A percentile compares a stretch with the other conserved stretches of the same genome.
These are phyloP conservation scores for Ailanthus altissimus DNA, from an alignment of 345 rosid genomes.

Conservation along the genomic window DNA sequence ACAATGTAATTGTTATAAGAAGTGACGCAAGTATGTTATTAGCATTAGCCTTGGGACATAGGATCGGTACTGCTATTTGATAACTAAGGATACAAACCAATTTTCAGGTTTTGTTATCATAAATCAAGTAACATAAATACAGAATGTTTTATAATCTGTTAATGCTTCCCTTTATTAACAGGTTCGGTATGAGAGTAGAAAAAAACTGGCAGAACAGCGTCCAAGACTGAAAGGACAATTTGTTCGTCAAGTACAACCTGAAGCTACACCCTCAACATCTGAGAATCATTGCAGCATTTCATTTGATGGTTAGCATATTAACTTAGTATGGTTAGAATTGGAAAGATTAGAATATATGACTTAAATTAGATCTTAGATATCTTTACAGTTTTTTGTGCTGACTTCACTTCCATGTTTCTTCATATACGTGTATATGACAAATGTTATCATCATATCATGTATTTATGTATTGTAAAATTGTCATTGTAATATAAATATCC, in stretches of 20 bases:
- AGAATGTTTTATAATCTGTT: background rate
- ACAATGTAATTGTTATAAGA: background rate
- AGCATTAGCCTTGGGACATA: background rate
- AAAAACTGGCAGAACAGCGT: slow-evolving; percentile 77
- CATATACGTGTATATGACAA: slow-evolving; percentile 4
- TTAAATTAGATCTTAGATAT: slow-evolving; percentile 2
- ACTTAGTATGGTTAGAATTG: background rate
- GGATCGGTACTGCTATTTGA: background rate
- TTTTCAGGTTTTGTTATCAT: background rate
- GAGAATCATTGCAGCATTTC: slow-evolving; percentile 26
- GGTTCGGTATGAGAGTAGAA: slow-evolving; percentile 81
- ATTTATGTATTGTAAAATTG: slow-evolving; percentile 9
- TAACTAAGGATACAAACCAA: background rate
- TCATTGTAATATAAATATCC: background rate
- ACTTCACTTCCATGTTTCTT: background rate
- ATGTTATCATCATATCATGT: background rate
- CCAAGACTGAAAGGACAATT: slow-evolving; percentile 78
- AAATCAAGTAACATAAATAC: background rate
- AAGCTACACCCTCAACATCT: slow-evolving; percentile 26
- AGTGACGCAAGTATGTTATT: slow-evolving; percentile 28
- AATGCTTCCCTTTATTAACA: slow-evolving; percentile 19
- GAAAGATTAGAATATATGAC: slow-evolving; percentile 1
- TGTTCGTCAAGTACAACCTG: slow-evolving; percentile 50
- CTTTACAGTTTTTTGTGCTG: background rate
- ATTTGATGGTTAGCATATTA: slow-evolving; percentile 9